These are phyloP conservation scores for Hamamelis virginiana DNA, from an alignment of 164 flowering plant genomes.

Conservation along the genomic window DNA sequence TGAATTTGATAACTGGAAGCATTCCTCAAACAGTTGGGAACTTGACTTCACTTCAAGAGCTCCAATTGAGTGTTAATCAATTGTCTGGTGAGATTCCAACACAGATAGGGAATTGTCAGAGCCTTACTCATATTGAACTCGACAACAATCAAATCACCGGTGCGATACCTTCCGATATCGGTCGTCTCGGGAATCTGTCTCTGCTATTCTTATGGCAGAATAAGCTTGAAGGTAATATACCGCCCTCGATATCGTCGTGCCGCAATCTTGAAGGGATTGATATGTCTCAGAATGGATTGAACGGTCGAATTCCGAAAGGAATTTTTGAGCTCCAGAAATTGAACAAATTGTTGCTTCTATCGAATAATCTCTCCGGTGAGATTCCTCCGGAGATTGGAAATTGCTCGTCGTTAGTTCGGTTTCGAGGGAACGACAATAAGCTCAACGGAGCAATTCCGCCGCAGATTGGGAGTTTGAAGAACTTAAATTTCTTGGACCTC, in stretches of 20 bases:
- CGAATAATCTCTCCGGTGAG: conserved; percentile 67
- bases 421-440: conserved; percentile 57
- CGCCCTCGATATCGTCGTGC: conserved; percentile 48
- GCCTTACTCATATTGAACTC: conserved; percentile 64
- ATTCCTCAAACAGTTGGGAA: conserved; percentile 61
- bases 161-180: conserved; percentile 58
- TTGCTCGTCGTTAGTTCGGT: conserved; percentile 59
- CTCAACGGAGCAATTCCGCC: conserved; percentile 67
- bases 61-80: conserved; percentile 69
- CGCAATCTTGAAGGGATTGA: conserved; percentile 61
- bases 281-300: conserved; percentile 58
- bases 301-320: conserved; percentile 61
- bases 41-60: conserved; percentile 49
- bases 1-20: conserved; percentile 66
- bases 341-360: conserved; percentile 61
- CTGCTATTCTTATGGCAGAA: conserved; percentile 73
- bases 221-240: conserved; percentile 64
- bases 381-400: conserved; percentile 68
- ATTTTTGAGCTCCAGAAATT: conserved; percentile 60
- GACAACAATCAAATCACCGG: conserved; percentile 81
- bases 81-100: conserved; percentile 65
- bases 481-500: conserved; percentile 67
- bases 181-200: conserved; percentile 45
- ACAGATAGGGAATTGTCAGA: conserved; percentile 42
- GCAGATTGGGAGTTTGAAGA: conserved; percentile 53